These are phyloP conservation scores for Aspergillus affinis DNA, from an alignment of 495 filamentous ascomycete genomes.

Conservation along the genomic window DNA sequence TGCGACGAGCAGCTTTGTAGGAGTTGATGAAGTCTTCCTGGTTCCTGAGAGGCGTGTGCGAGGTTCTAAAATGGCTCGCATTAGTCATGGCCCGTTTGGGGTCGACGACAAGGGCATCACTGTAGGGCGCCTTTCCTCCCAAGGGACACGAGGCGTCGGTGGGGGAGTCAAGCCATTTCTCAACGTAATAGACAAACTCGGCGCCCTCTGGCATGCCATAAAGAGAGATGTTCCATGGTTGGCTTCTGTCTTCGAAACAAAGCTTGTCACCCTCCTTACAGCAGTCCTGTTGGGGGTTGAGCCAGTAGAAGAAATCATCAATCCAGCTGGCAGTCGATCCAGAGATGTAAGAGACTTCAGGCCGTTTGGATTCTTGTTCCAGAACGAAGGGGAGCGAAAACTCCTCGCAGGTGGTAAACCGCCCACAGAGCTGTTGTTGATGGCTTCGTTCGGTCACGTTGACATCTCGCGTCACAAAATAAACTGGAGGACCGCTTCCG, in stretches of 20 bases:
- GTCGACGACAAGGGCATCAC: constrained; percentile 80
- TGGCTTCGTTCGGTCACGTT: constrained; percentile 70
- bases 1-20: constrained; percentile 86
- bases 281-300: constrained; percentile 85
- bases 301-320: constrained; percentile 94
- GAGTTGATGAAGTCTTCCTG: constrained; percentile 94
- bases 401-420: constrained; percentile 82
- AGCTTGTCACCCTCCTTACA: constrained; percentile 65
- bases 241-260: constrained; percentile 75
- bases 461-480: constrained; percentile 84
- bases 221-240: constrained; percentile 84
- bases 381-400: constrained; percentile 83
- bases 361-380: constrained; percentile 87
- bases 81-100: constrained; percentile 57
- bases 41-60: constrained; percentile 77
- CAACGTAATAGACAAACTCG: constrained; percentile 82
- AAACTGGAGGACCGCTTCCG: constrained; percentile 87
- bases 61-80: constrained; percentile 89
- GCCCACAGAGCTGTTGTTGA: constrained; percentile 86
- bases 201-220: constrained; percentile 86
- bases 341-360: constrained; percentile 87
- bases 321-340: constrained; percentile 94
- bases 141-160: constrained; percentile 82
- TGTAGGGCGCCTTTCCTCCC: constrained; percentile 84
- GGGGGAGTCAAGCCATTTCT: constrained; percentile 78